Evolutionary conservation across 768 basidiomycete genomes (phyloP).

Genomic region (Cubamyces sp.): DNA sequence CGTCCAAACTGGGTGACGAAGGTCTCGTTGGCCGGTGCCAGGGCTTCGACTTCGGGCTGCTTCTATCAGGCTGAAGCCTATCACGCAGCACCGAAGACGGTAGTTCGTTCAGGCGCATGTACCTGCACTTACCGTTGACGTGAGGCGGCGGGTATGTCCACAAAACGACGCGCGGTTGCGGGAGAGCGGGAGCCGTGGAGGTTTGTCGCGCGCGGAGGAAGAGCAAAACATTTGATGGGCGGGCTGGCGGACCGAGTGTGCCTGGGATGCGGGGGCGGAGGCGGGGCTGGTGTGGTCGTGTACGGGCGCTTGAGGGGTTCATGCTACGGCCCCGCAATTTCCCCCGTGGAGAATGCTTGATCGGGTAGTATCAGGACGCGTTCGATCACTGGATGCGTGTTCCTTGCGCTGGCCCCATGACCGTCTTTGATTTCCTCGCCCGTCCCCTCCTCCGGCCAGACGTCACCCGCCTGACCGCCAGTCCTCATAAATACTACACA

Average conservation of each 20-base stretch:
- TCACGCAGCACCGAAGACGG: not conserved
- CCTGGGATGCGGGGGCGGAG: not conserved
- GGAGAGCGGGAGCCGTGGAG: not conserved
- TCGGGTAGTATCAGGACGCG: constrained; percentile 1
- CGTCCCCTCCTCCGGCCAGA: not conserved
- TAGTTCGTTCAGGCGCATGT: not conserved
- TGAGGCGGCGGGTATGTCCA: not conserved
- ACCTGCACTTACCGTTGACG: not conserved
- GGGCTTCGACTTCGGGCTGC: not conserved
- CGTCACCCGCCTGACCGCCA: constrained; percentile 2
- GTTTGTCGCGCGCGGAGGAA: not conserved
- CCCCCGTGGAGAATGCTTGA: constrained; percentile 13
- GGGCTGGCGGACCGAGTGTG: not conserved
- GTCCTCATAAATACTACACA: constrained; percentile 11
- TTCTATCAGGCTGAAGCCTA: constrained; percentile 4
- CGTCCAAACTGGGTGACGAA: not conserved
- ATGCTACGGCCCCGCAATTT: constrained; percentile 12
- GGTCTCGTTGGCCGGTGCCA: not conserved
- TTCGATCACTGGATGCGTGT: not conserved
- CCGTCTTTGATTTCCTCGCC: constrained; percentile 3
- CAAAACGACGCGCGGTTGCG: not conserved
- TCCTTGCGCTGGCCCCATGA: constrained; percentile 10
- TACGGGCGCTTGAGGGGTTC: not conserved
- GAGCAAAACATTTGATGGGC: not conserved
- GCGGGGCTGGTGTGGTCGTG: not conserved